These are phyloP conservation scores for Arthrobotrys musiformis DNA, from an alignment of 2,329 filamentous ascomycete genomes.

Conservation along the genomic window DNA sequence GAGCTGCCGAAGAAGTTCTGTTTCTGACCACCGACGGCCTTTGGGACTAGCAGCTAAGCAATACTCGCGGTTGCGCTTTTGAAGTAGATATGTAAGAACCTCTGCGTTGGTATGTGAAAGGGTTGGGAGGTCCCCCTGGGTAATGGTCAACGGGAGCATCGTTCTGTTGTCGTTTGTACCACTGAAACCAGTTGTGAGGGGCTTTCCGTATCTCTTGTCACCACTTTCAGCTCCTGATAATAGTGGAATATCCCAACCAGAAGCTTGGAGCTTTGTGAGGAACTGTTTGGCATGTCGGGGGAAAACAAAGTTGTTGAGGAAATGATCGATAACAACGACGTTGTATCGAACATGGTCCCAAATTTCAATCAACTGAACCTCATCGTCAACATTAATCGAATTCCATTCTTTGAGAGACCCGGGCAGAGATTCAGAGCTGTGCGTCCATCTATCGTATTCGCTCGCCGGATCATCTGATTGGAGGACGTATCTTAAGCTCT, in stretches of 20 bases:
- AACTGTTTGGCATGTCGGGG: conserved; percentile 74
- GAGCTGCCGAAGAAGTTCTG: conserved; percentile 65
- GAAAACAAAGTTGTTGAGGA: conserved; percentile 73
- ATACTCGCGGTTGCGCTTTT: conserved; percentile 67
- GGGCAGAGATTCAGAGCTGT: conserved; percentile 64
- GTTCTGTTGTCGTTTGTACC: conserved; percentile 75
- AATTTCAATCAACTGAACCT: conserved; percentile 66
- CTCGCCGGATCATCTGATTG: conserved; percentile 69
- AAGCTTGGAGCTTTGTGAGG: conserved; percentile 71
- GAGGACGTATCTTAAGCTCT: conserved; percentile 67
- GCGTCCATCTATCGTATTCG: conserved; percentile 69
- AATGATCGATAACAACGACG: conserved; percentile 70
- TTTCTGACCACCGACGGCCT: conserved; percentile 65
- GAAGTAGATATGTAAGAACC: conserved; percentile 71
- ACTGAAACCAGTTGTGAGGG: conserved; percentile 74
- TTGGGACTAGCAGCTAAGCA: conserved; percentile 60
- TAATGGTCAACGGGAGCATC: conserved; percentile 72
- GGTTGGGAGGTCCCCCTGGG: conserved; percentile 70
- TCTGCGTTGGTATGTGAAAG: conserved; percentile 73
- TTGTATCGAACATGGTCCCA: conserved; percentile 67
- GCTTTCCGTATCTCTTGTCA: not conserved
- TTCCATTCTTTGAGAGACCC: conserved; percentile 67
- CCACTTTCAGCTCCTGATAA: conserved; percentile 58
- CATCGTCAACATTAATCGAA: conserved; percentile 71
- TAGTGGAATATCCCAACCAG: conserved; percentile 75